These are phyloP conservation scores for Glycine tomentella DNA, from an alignment of 306 rosid genomes.

Conservation along the genomic window DNA sequence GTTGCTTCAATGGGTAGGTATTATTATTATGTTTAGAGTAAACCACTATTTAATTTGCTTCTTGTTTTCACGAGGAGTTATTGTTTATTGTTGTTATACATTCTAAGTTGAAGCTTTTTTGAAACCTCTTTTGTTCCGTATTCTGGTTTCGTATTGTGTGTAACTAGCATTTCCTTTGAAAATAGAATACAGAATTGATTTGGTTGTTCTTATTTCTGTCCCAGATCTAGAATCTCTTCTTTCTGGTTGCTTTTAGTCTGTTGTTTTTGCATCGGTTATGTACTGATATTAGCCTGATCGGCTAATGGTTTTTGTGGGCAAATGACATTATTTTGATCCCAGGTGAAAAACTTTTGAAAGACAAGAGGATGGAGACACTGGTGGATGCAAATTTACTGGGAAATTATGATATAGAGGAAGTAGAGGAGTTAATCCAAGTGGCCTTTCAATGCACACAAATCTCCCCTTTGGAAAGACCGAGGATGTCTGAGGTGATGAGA, in stretches of 20 bases:
- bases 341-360: constrained; percentile 83
- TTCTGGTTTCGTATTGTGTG: not conserved
- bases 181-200: constrained; percentile 10
- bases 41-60: not conserved
- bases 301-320: not conserved
- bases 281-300: not conserved
- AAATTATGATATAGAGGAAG: constrained; percentile 59
- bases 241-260: not conserved
- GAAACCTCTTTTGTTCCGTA: constrained; percentile 7
- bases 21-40: not conserved
- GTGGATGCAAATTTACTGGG: constrained; percentile 78
- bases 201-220: constrained; percentile 16
- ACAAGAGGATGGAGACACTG: constrained; percentile 69
- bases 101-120: constrained; percentile 1
- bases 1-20: constrained; percentile 97
- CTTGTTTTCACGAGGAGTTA: not conserved
- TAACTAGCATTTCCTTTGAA: not conserved
- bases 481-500: constrained; percentile 90
- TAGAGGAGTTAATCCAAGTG: constrained; percentile 82
- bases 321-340: constrained; percentile 37
- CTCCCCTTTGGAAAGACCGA: constrained; percentile 76
- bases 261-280: too few relatives aligned
- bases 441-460: constrained; percentile 88
- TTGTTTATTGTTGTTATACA: not conserved
- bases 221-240: not conserved